Base-by-base conservation (phyloP, 2,329 filamentous ascomycete genomes). In the Cladorrhinum sp. region DNA sequence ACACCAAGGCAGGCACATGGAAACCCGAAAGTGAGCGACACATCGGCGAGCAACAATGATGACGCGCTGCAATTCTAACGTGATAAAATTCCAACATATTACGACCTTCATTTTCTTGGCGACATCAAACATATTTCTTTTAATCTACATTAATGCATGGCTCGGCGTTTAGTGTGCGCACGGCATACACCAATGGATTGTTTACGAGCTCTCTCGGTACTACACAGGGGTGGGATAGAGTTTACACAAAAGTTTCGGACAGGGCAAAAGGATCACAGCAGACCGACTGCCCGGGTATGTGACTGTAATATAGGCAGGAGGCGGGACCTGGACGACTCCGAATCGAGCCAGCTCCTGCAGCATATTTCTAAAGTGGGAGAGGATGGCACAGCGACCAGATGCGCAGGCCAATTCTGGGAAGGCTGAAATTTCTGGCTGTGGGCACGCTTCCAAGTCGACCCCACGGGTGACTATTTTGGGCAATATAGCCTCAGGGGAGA, bases 1-100 rank as follows among this genome's bases (percentile, higher is more conserved):
- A 55, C 21, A 59, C 57, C 30, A 48, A 16, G 6, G 48, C 69
- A 91, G 88, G 88, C 54, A 88, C 87, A 2, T 92, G 88, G 88
- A 92, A 92, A 73, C 88, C 89, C 23, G 87, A 90, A 71, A 82
- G 75, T 67, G 84, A 89, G 71, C 82, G 88, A 65, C 86, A 90
- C 68, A 89, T 91, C 68, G 88, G 88, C 68, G 79, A 82, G 65
- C 65, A 71, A 63, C 65, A 68, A 24, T 63, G 67, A 42, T 70
- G 70, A 56, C 18, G 16, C 9, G n/a, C 20, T 12, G 16, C 36
- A 28, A 39, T 39, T 39, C 14, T 24, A 5, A 52, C 49, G 16
- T 42, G 9, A 55, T 20, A 28, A 3, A 24, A 23, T 21, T 18
- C 26, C 18, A 26, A 24, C 54, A 26, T 42, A 5, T 28, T 9